A percentile compares a stretch with the other conserved stretches of the same genome.
phyloP scores from a whole-genome alignment of 225 moss, liverwort and hornwort genomes.

The Sphagnum contortum region DNA sequence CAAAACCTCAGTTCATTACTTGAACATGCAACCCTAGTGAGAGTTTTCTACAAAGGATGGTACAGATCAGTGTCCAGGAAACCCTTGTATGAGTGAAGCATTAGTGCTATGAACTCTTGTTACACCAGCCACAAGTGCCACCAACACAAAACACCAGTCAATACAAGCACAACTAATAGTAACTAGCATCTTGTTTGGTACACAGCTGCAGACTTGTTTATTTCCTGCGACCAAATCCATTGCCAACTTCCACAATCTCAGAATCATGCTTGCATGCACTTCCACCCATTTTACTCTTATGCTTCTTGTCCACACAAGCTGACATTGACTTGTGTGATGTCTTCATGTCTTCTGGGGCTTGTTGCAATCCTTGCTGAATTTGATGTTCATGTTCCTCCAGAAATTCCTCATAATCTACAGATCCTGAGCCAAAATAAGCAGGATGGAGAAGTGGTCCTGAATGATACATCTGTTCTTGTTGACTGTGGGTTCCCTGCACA shows the following conservation, averaged over 20 bases:
- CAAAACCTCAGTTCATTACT: too few relatives aligned
- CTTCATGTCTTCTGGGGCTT: constrained; percentile 11
- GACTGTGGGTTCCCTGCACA: constrained; percentile 79
- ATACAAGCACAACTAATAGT: too few relatives aligned
- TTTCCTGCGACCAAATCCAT: constrained; percentile 41
- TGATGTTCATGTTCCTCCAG: constrained; percentile 96
- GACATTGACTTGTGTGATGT: constrained; percentile 10
- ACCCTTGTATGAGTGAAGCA: too few relatives aligned
- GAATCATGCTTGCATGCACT: constrained; percentile 27
- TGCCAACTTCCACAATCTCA: constrained; percentile 47
- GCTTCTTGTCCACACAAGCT: constrained; percentile 30
- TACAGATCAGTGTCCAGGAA: too few relatives aligned
- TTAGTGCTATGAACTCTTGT: too few relatives aligned
- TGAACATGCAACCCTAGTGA: too few relatives aligned
- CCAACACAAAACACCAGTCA: too few relatives aligned
- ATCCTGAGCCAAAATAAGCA: constrained; percentile 63
- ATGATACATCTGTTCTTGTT: constrained; percentile 92
- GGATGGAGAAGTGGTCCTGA: constrained; percentile 98
- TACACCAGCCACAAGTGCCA: too few relatives aligned
- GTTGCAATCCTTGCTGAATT: constrained; percentile 69
- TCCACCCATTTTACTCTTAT: constrained; percentile 26
- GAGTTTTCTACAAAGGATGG: too few relatives aligned
- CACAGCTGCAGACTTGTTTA: constrained; percentile 1
- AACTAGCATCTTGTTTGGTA: constrained; percentile 1
- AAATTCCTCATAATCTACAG: constrained; percentile 90